These are phyloP conservation scores for Pyrenochaeta sp. DNA, from an alignment of 2,329 filamentous ascomycete genomes.

Conservation along the genomic window DNA sequence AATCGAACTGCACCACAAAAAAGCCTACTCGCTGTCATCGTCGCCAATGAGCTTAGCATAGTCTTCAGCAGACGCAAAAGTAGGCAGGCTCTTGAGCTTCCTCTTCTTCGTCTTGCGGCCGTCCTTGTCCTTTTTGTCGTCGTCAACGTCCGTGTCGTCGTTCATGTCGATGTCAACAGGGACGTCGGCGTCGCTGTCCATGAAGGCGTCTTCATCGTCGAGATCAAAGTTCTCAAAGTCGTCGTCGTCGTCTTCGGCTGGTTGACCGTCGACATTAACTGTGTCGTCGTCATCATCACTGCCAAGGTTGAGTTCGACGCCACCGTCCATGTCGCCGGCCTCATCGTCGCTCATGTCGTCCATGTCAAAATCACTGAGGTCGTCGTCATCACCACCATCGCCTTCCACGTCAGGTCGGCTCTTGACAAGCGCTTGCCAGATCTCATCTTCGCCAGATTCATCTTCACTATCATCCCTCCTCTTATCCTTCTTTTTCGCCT, in stretches of 20 bases:
- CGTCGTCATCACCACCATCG: constrained; percentile 65
- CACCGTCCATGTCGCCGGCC: constrained; percentile 51
- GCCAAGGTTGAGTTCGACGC: constrained; percentile 55
- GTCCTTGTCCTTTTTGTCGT: constrained; percentile 49
- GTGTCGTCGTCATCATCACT: constrained; percentile 58
- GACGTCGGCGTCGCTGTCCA: constrained; percentile 63
- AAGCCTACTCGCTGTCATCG: constrained; percentile 56
- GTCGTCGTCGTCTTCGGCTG: constrained; percentile 36
- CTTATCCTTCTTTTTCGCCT: constrained; percentile 59
- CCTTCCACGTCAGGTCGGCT: constrained; percentile 79
- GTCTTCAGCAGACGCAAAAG: constrained; percentile 91
- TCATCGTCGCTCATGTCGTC: constrained; percentile 56
- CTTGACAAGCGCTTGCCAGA: constrained; percentile 89
- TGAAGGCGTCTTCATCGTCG: constrained; percentile 63
- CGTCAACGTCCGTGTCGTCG: constrained; percentile 50
- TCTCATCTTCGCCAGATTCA: constrained; percentile 76
- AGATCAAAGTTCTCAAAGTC: constrained; percentile 53
- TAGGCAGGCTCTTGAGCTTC: constrained; percentile 88
- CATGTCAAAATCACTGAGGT: constrained; percentile 62
- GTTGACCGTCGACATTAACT: constrained; percentile 54
- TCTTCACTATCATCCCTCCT: constrained; percentile 51
- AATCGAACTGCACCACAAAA: background rate
- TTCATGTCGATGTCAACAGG: constrained; percentile 57
- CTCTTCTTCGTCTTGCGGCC: constrained; percentile 71
- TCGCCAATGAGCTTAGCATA: constrained; percentile 84